Percentiles rank a stretch among this genome's conserved stretches.
Evolutionary conservation across 2,329 filamentous ascomycete genomes (phyloP).

Genomic region (Alternaria sp.): DNA sequence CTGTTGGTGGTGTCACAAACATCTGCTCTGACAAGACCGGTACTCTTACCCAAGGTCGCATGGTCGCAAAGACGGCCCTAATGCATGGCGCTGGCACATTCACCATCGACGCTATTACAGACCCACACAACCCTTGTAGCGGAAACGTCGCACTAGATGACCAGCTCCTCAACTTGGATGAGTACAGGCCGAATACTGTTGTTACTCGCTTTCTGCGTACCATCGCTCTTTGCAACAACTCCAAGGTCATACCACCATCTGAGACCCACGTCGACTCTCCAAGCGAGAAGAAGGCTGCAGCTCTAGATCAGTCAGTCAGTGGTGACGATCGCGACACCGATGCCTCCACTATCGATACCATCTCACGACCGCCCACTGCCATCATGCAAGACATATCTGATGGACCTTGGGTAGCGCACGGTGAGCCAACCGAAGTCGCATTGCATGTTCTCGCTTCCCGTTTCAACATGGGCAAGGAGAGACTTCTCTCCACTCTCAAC

Average conservation of each 20-base stretch:
- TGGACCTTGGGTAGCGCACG: constrained; percentile 46
- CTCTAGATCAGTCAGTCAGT: constrained; percentile 36
- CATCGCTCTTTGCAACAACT: constrained; percentile 52
- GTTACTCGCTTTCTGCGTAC: constrained; percentile 46
- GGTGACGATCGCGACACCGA: constrained; percentile 46
- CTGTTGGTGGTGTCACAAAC: constrained; percentile 53
- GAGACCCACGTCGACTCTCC: constrained; percentile 55
- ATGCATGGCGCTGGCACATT: constrained; percentile 47
- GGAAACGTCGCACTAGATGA: constrained; percentile 45
- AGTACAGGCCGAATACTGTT: constrained; percentile 29
- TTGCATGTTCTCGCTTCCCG: constrained; percentile 52
- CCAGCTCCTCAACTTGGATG: constrained; percentile 33
- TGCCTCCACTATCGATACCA: constrained; percentile 39
- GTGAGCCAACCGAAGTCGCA: constrained; percentile 52
- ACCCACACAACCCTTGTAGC: constrained; percentile 48
- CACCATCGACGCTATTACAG: constrained; percentile 44
- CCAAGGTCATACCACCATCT: constrained; percentile 42
- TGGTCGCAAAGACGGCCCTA: constrained; percentile 51
- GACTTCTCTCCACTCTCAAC: constrained; percentile 36
- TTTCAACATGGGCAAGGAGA: constrained; percentile 48
- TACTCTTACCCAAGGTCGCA: constrained; percentile 52
- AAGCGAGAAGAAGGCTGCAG: constrained; percentile 58
- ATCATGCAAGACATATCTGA: constrained; percentile 23
- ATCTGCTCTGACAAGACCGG: constrained; percentile 54
- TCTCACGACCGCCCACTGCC: constrained; percentile 42